Percentiles rank a stretch among this genome's conserved stretches.
phyloP scores from a whole-genome alignment of 257 asterid species.

The Penstemon newberryi region DNA sequence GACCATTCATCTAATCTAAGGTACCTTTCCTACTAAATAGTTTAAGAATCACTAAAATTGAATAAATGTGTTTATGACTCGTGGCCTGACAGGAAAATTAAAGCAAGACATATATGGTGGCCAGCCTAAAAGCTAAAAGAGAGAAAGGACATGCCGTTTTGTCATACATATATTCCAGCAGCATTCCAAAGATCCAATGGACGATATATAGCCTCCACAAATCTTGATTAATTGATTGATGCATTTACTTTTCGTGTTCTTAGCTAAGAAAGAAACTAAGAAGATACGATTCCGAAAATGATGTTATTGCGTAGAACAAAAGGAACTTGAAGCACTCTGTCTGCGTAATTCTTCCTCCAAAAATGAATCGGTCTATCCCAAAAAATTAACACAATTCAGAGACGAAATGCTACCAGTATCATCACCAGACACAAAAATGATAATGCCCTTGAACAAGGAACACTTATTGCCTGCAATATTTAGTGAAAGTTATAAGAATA shows the following conservation, averaged over 20 bases:
- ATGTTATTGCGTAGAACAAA: constrained; percentile 2
- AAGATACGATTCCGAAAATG: too few species aligned
- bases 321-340: not conserved
- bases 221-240: too few species aligned
- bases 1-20: constrained; percentile 29
- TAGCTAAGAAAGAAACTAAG: too few species aligned
- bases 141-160: too few species aligned
- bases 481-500: too few species aligned
- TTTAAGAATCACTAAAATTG: not conserved
- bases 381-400: constrained; percentile 15
- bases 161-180: too few species aligned
- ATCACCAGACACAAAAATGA: constrained; percentile 34
- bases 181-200: too few species aligned
- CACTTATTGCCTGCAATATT: constrained; percentile 34
- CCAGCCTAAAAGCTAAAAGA: too few species aligned
- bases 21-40: constrained; percentile 10
- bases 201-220: too few species aligned
- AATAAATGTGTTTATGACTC: constrained; percentile 26
- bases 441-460: constrained; percentile 29
- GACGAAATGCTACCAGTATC: constrained; percentile 26
- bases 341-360: not conserved
- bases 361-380: not conserved
- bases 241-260: too few species aligned
- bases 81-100: constrained; percentile 26
- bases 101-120: not conserved